phyloP scores from a whole-genome alignment of 140 eudicot genomes.

The Senecio squalidus region DNA sequence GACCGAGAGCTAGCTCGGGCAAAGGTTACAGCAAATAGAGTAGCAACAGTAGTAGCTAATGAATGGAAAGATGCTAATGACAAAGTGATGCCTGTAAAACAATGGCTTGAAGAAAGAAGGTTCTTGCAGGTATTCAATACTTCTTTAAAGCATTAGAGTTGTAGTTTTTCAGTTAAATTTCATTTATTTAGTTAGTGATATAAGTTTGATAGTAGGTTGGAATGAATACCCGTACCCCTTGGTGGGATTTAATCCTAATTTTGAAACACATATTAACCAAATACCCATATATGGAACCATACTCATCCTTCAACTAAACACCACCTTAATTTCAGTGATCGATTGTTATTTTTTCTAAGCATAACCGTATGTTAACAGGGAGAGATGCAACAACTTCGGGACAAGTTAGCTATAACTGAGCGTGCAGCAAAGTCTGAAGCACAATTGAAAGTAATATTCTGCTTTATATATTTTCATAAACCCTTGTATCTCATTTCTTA shows the following conservation, averaged over 20 bases:
- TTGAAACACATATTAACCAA: no score
- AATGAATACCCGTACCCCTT: no score
- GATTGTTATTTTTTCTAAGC: slow-evolving; percentile 8
- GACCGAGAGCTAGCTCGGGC: slow-evolving; percentile 98
- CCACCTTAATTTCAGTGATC: not conserved
- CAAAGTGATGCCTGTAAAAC: slow-evolving; percentile 96
- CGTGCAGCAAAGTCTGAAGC: slow-evolving; percentile 94
- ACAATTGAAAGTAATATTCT: slow-evolving; percentile 57
- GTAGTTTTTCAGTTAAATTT: not conserved
- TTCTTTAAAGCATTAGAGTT: not conserved
- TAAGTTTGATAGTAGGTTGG: no score
- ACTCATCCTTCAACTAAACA: no score
- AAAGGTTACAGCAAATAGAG: slow-evolving; percentile 92
- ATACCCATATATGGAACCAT: no score
- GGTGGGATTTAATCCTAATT: no score
- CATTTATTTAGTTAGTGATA: slow-evolving; percentile 7
- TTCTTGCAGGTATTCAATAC: slow-evolving; percentile 51
- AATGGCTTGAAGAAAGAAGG: slow-evolving; percentile 96
- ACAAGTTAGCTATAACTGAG: slow-evolving; percentile 76
- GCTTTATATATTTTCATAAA: not conserved
- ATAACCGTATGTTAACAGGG: slow-evolving; percentile 44
- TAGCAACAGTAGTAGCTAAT: slow-evolving; percentile 90
- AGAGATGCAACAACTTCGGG: slow-evolving; percentile 88
- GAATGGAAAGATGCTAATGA: slow-evolving; percentile 97
- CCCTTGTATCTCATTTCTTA: slow-evolving; percentile 6